A percentile compares a stretch with the other conserved stretches of the same genome.
phyloP scores from a whole-genome alignment of 2,329 filamentous ascomycete species.

The Colletotrichum sp. region DNA sequence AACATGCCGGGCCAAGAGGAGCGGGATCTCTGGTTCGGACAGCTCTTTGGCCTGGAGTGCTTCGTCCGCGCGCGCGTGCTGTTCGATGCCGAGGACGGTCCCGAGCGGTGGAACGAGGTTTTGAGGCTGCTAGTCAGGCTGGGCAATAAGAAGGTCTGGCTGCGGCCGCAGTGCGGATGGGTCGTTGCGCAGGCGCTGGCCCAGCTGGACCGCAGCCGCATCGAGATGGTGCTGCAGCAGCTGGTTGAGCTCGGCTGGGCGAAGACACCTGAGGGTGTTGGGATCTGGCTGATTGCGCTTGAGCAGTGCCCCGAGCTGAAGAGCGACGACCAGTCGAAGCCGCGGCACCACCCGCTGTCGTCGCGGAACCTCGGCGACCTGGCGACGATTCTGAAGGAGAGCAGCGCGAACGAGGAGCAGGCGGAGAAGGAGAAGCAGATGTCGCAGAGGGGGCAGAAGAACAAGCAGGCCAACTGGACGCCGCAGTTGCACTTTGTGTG shows the following conservation, averaged over 20 bases:
- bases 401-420: conserved; percentile 57
- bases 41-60: conserved; percentile 85
- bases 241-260: conserved; percentile 72
- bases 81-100: conserved; percentile 51
- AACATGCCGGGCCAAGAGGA: conserved; percentile 74
- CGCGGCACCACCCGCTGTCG: conserved; percentile 79
- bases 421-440: conserved; percentile 45
- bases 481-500: conserved; percentile 87
- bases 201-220: conserved; percentile 55
- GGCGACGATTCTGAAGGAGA: conserved; percentile 81
- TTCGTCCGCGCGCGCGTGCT: conserved; percentile 81
- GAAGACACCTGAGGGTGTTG: conserved; percentile 86
- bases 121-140: conserved; percentile 76
- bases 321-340: conserved; percentile 64
- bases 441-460: conserved; percentile 34
- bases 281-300: conserved; percentile 80
- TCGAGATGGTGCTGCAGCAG: conserved; percentile 61
- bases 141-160: conserved; percentile 83
- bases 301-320: conserved; percentile 65
- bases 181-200: conserved; percentile 76
- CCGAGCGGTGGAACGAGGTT: conserved; percentile 68
- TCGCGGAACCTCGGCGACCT: conserved; percentile 71
- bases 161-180: conserved; percentile 86
- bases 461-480: conserved; percentile 76
- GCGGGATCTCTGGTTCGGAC: conserved; percentile 83